These are phyloP conservation scores for Rhodamnia argentea DNA, from an alignment of 345 rosid species.

Conservation along the genomic window DNA sequence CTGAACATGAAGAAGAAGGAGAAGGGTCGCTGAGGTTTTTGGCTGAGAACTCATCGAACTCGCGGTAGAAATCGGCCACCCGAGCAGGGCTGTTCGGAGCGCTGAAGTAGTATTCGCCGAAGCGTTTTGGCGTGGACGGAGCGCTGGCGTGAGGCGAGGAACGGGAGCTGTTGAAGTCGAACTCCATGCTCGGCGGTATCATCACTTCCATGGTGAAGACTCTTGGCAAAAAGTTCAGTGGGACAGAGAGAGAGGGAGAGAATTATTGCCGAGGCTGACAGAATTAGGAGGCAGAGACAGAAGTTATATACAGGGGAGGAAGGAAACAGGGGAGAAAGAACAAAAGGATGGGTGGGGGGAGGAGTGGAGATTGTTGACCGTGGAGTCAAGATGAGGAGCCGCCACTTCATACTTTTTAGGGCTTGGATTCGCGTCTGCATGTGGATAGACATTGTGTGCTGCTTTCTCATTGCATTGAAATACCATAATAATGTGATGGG, in stretches of 20 bases:
- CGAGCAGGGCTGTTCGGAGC: slow-evolving; percentile 76
- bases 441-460: not conserved
- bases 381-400: not conserved
- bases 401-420: not conserved
- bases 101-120: slow-evolving; percentile 42
- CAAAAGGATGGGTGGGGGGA: not conserved
- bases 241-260: not conserved
- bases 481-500: not conserved
- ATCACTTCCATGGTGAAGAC: slow-evolving; percentile 30
- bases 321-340: not conserved
- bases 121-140: slow-evolving; percentile 61
- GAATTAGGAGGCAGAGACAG: not conserved
- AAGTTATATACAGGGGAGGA: not conserved
- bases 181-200: slow-evolving; percentile 35
- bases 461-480: not conserved
- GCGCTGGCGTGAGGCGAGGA: slow-evolving; percentile 29
- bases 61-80: slow-evolving; percentile 40
- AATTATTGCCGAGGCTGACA: not conserved
- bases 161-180: slow-evolving; percentile 39
- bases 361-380: slow-evolving; percentile 31
- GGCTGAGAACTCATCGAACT: slow-evolving; percentile 19
- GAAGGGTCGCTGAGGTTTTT: not conserved
- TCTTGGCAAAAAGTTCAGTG: not conserved
- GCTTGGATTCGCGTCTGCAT: not conserved
- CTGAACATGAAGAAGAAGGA: not conserved